phyloP scores from a whole-genome alignment of 2,329 filamentous ascomycete genomes.

The Helotiales sp. region DNA sequence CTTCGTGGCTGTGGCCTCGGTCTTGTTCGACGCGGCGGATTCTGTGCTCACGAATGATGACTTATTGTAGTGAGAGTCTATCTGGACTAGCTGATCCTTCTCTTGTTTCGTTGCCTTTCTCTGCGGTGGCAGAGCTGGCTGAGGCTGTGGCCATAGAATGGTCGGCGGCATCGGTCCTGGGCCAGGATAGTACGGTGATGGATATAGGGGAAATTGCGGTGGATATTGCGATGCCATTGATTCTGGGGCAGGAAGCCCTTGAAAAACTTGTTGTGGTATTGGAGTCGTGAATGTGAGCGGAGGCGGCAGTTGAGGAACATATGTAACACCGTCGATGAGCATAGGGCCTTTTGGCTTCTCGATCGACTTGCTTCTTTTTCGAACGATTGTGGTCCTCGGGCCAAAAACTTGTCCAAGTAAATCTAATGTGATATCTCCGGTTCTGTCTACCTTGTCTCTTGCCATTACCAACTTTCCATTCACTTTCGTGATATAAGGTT shows the following conservation, averaged over 20 bases:
- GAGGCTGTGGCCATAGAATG: background rate
- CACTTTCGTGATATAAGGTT: conserved; percentile 32
- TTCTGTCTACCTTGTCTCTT: conserved; percentile 25
- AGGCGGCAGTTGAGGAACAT: conserved; percentile 11
- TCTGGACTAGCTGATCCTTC: conserved; percentile 20
- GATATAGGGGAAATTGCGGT: background rate
- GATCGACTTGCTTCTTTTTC: conserved; percentile 19
- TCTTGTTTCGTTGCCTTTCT: conserved; percentile 17
- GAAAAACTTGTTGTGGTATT: conserved; percentile 15
- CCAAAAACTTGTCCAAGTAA: conserved; percentile 27
- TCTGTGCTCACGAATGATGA: background rate
- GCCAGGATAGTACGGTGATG: background rate
- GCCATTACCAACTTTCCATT: conserved; percentile 33
- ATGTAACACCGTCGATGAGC: conserved; percentile 19
- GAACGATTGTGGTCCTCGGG: conserved; percentile 10
- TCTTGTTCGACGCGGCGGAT: background rate
- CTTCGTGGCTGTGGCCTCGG: conserved; percentile 24
- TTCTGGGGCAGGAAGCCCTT: background rate
- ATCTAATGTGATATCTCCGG: conserved; percentile 13
- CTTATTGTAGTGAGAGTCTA: conserved; percentile 24
- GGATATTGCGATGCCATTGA: background rate
- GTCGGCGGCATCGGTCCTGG: background rate
- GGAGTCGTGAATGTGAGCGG: conserved; percentile 7
- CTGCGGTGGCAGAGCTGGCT: conserved; percentile 1
- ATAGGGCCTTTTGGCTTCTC: conserved; percentile 11